These are phyloP conservation scores for Yarrowia sp. DNA, from an alignment of 805 yeast species.

Conservation along the genomic window DNA sequence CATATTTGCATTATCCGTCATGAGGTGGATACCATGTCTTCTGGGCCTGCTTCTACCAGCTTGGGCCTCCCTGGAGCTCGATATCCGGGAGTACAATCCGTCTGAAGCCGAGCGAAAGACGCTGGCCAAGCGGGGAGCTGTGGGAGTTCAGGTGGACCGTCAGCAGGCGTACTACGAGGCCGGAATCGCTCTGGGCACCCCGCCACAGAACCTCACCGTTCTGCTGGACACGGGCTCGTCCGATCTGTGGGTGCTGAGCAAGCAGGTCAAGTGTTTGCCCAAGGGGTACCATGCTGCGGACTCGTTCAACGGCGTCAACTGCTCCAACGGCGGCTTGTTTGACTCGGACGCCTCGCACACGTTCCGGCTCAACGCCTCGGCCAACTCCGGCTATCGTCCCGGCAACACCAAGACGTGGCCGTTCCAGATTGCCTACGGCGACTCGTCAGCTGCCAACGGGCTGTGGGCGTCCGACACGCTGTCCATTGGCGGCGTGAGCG, in stretches of 20 bases:
- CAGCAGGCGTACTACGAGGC: constrained; percentile 13
- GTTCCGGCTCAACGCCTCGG: constrained; percentile 39
- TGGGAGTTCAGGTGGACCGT: background rate
- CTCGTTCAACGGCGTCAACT: constrained; percentile 22
- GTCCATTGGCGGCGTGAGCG: constrained; percentile 56
- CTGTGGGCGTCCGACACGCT: constrained; percentile 67
- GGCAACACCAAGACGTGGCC: constrained; percentile 37
- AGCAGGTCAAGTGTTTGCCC: constrained; percentile 4
- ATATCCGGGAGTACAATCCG: background rate
- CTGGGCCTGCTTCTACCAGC: background rate
- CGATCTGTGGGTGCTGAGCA: constrained; percentile 21
- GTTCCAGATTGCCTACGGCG: constrained; percentile 56
- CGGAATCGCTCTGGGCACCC: background rate
- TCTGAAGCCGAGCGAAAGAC: background rate
- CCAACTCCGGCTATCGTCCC: constrained; percentile 41
- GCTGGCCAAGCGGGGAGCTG: background rate
- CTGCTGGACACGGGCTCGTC: constrained; percentile 29
- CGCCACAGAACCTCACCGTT: constrained; percentile 15
- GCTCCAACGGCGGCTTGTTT: background rate
- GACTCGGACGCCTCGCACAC: background rate
- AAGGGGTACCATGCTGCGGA: background rate
- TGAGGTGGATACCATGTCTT: background rate
- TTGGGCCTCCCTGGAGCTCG: background rate
- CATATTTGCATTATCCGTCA: background rate
- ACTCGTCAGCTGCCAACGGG: constrained; percentile 57